Conservation (phyloP, 257 asterid species). For the Solanum pinnatisectum region DNA sequence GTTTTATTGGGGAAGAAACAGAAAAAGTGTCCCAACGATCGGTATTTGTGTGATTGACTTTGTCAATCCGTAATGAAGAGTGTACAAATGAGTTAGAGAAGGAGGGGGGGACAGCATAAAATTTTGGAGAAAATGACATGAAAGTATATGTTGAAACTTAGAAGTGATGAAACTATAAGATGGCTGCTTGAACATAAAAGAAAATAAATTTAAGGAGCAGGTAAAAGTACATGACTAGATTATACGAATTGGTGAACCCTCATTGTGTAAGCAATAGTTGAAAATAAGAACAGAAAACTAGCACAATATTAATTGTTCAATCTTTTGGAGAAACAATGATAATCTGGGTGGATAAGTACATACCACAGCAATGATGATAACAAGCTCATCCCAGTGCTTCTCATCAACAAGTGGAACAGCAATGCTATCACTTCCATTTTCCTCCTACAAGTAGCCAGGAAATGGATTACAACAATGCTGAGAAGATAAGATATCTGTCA, state of each 20-base stretch:
- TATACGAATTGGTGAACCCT: background rate
- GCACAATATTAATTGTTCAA: background rate
- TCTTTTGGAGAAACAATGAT: background rate
- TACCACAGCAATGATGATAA: constrained; percentile 85
- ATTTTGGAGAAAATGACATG: background rate
- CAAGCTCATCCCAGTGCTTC: constrained; percentile 93
- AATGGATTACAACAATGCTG: background rate
- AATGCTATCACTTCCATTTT: constrained; percentile 75
- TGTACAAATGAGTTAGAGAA: background rate
- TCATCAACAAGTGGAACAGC: constrained; percentile 92
- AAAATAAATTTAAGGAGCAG: background rate
- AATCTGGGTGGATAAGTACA: background rate
- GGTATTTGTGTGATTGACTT: background rate
- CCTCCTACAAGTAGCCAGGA: constrained; percentile 41
- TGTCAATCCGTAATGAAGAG: background rate
- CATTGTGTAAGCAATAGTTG: background rate
- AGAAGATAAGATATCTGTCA: background rate
- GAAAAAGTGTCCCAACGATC: background rate
- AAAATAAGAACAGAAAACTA: background rate
- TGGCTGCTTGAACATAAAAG: background rate
- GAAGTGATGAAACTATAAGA: background rate
- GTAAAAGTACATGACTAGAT: background rate
- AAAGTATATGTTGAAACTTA: background rate
- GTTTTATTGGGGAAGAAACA: background rate
- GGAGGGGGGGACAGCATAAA: background rate